Percentiles rank a stretch among this genome's conserved stretches.
phyloP scores from a whole-genome alignment of 345 rosid species.

The Salix purpurea region DNA sequence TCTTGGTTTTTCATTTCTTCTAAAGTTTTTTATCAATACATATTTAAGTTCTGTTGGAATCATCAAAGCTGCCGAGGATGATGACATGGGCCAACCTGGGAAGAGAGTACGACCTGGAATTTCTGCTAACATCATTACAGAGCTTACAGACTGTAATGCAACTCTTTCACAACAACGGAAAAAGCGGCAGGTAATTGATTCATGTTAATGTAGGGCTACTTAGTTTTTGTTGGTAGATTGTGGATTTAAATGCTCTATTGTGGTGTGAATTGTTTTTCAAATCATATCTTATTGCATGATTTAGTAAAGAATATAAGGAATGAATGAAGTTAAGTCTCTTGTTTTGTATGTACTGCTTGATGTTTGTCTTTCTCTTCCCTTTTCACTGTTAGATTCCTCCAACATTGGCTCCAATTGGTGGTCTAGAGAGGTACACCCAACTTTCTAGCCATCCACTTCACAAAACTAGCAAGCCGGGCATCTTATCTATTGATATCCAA shows the following conservation, averaged over 20 bases:
- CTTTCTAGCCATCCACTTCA: constrained; percentile 95
- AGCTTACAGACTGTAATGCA: constrained; percentile 79
- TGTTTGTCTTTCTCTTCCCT: not conserved
- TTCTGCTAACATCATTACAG: constrained; percentile 55
- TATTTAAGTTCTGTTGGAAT: constrained; percentile 13
- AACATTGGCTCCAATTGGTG: constrained; percentile 61
- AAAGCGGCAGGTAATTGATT: constrained; percentile 39
- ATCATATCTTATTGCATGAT: not conserved
- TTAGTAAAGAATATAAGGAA: not conserved
- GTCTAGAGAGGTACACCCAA: constrained; percentile 80
- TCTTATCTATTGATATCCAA: constrained; percentile 65
- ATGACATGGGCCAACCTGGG: constrained; percentile 24
- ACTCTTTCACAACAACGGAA: constrained; percentile 89
- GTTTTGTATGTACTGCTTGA: not conserved
- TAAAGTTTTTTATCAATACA: not conserved
- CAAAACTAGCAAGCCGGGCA: constrained; percentile 79
- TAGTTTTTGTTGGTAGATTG: not conserved
- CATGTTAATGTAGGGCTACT: not conserved
- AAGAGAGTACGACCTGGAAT: constrained; percentile 61
- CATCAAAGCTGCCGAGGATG: constrained; percentile 18
- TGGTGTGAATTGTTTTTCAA: not conserved
- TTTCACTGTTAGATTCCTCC: constrained; percentile 50
- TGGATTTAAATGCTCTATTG: not conserved
- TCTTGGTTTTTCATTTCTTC: not conserved
- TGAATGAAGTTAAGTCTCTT: not conserved